phyloP scores from a whole-genome alignment of 345 rosid species.

The Hevea brasiliensis region DNA sequence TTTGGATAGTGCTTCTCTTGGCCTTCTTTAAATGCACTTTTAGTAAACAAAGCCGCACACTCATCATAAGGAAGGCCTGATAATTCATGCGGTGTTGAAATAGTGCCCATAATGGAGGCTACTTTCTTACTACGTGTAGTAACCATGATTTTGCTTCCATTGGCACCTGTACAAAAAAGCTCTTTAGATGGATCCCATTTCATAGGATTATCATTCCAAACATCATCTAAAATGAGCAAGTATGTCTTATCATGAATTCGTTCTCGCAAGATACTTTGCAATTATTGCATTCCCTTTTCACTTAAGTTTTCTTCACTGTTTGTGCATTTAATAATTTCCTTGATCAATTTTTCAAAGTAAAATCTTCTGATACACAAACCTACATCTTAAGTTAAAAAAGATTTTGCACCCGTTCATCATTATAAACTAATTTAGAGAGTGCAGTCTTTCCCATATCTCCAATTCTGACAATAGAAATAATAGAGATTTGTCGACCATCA shows the following conservation, averaged over 20 bases:
- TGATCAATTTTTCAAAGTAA: too few species aligned
- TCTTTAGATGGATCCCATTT: constrained; percentile 8
- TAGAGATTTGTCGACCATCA: too few species aligned
- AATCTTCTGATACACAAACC: too few species aligned
- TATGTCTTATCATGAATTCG: neutral
- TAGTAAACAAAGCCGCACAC: constrained; percentile 19
- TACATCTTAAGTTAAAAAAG: too few species aligned
- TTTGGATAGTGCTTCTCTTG: constrained; percentile 9
- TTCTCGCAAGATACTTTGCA: neutral
- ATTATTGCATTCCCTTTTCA: neutral
- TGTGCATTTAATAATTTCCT: too few species aligned
- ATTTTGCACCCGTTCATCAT: too few species aligned
- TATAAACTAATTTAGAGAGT: too few species aligned
- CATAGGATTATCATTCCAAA: constrained; percentile 17
- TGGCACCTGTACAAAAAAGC: constrained; percentile 5
- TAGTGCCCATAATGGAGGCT: constrained; percentile 7
- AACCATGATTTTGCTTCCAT: constrained; percentile 25
- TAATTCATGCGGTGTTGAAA: neutral
- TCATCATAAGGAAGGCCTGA: constrained; percentile 17
- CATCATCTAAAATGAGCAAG: constrained; percentile 27
- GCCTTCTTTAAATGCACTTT: constrained; percentile 25
- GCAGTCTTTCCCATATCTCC: too few species aligned
- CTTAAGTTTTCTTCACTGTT: neutral
- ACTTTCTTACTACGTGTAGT: constrained; percentile 12
- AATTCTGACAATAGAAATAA: too few species aligned